Evolutionary conservation across 306 rosid genomes (phyloP).

Genomic region (Vicia sativa): DNA sequence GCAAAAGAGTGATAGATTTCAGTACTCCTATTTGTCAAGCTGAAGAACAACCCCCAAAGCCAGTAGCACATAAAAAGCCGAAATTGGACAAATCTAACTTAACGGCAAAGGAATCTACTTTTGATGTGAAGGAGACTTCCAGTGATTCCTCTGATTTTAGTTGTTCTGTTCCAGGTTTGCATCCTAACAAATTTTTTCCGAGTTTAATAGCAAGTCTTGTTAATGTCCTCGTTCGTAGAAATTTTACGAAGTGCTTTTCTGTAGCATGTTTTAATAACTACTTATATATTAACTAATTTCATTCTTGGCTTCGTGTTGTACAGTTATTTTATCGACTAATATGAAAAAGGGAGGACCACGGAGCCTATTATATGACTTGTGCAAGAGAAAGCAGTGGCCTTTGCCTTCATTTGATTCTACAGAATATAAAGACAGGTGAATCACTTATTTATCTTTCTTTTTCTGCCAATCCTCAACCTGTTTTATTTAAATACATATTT

Average conservation of each 20-base stretch:
- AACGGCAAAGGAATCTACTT: conserved; percentile 26
- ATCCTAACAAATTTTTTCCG: conserved; percentile 27
- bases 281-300: conserved; percentile 5
- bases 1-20: conserved; percentile 51
- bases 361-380: conserved; percentile 55
- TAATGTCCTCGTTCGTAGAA: not conserved
- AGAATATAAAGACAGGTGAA: conserved; percentile 74
- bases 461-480: too few species aligned
- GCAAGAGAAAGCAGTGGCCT: conserved; percentile 82
- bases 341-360: conserved; percentile 95
- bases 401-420: conserved; percentile 61
- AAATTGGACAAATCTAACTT: conserved; percentile 39
- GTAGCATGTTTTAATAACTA: conserved; percentile 21
- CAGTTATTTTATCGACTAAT: conserved; percentile 60
- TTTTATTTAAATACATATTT: too few species aligned
- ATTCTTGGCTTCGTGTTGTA: conserved; percentile 32
- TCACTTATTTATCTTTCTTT: too few species aligned
- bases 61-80: conserved; percentile 34
- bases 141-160: conserved; percentile 36
- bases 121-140: conserved; percentile 31
- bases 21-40: conserved; percentile 18
- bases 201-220: conserved; percentile 10
- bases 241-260: not conserved
- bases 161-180: conserved; percentile 58
- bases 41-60: conserved; percentile 33